Base-by-base conservation (phyloP, 768 basidiomycete species). In the Hygrophorus russula region DNA sequence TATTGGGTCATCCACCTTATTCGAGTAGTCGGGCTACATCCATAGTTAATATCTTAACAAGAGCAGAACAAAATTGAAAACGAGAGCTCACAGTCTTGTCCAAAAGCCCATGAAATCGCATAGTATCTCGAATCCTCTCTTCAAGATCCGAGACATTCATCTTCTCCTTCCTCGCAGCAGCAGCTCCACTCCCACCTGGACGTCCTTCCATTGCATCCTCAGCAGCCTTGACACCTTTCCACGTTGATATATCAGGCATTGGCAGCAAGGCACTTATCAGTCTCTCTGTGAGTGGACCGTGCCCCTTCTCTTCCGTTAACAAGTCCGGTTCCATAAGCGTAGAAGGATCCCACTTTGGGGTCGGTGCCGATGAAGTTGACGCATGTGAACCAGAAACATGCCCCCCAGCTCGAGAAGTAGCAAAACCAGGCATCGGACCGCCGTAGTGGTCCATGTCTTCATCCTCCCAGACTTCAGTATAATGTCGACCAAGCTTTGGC, bases 1-100 rank as follows among this genome's bases (percentile, higher is more conserved):
- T 39, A 99, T 87, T 27, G 93, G 92, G 60, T 99, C 96, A 57
- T 98, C 94, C 30, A 92, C 83, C 47, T 82, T 78, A 36, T 78
- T 71, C 17, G 76, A 66, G 54, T 75, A 88, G 57, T 88, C 78
- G 37, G 83, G 82, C 83, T 86, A 48, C 18, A 51, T 24, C 24
- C 24, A 3, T 24, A 24, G 24, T 24, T 24, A 35, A 41, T 35
- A 45, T 19, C 36, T 41, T 11, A 46, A 34, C 17, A 44, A 42
- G 28, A 34, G 36, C 13, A 37, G 18, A 18, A 10, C 29, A 14
- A 36, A 32, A 17, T 35, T 14, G 44, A 15, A 12, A 43, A 40
- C 46, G 27, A 20, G 2, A 35, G 73, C 84, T 63, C 60, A 91
- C 89, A 59, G 78, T 73, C 31, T 70, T 68, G 47, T 80, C 70